Evolutionary conservation across 176 grass and related monocot genomes (phyloP), one percentile per base, ranked within the genome.

Genomic region (Metroxylon sagu): DNA sequence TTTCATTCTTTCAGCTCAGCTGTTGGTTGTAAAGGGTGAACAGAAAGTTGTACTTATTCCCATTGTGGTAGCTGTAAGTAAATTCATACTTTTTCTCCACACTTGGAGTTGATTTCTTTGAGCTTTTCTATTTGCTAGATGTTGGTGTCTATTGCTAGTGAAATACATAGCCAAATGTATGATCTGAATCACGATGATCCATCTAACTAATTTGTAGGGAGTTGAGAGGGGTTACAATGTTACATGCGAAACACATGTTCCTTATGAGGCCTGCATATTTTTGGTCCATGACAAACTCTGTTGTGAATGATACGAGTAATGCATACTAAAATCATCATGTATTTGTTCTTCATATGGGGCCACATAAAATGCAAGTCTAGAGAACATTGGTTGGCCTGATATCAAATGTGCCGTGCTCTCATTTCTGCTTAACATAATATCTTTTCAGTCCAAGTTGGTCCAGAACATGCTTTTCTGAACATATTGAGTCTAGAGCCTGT

Each of bases 11-110:
- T 43, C 85, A 89, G 90, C 85, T 62, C 90, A 95, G 63, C 68
- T 89, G 26, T 63, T 86, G 61, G 54, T 71, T 71, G 76, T 86
- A 52, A 80, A 89, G 48, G 90, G 90, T 16, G 82, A 86, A 83
- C 66, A 58, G 0, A 97, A 91, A 74, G 85, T 97, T 21, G 61
- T 89, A 3, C 81, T 85, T 69, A 90, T 91, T 58, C 92, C 84
- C 16, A 15, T 91, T 49, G 73, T 97, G 8, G 78, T 97, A 61
- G 87, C 66, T 52, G 87, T 91, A 85, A 97, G 87, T 91, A 55
- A 52, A 14, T 55, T 67, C 10, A 23, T 5, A 69, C 48, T 70
- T 14, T 64, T 18, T 58, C 49, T 62, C 67, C 21, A 28, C 59
- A 68, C 28, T 19, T 27, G 28, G 19, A 61, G 23, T 60, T 63